These are phyloP conservation scores for Candida boleticola DNA, from an alignment of 805 yeast species.

Conservation along the genomic window DNA sequence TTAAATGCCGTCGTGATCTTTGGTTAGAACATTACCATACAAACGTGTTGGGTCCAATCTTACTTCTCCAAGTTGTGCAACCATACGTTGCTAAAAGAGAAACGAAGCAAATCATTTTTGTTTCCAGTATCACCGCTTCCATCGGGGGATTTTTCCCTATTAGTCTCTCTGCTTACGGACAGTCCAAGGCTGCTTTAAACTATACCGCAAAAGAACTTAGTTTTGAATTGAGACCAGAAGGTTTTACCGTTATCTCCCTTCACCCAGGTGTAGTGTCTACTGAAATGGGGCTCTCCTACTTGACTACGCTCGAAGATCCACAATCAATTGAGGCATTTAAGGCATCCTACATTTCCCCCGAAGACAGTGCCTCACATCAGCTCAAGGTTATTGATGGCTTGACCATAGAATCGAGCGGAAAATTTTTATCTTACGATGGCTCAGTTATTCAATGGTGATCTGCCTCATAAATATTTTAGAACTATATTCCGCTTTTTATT, in stretches of 20 bases:
- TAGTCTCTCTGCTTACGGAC: constrained; percentile 27
- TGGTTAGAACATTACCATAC: constrained; percentile 15
- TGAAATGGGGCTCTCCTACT: constrained; percentile 26
- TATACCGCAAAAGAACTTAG: constrained; percentile 20
- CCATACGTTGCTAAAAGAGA: constrained; percentile 16
- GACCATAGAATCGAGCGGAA: constrained; percentile 9
- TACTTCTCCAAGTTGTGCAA: constrained; percentile 13
- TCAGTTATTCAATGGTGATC: constrained; percentile 1
- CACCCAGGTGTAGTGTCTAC: constrained; percentile 23
- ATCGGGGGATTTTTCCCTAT: constrained; percentile 14
- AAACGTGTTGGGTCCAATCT: constrained; percentile 23
- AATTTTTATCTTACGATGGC: constrained; percentile 14
- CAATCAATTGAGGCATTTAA: background rate
- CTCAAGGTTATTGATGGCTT: constrained; percentile 8
- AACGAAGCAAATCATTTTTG: constrained; percentile 21
- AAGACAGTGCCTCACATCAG: constrained; percentile 9
- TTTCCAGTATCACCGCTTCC: constrained; percentile 24
- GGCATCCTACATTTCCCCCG: constrained; percentile 10
- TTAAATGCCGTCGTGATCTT: constrained; percentile 16
- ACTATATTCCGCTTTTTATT: too few relatives aligned
- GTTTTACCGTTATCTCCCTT: constrained; percentile 21
- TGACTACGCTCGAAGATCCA: constrained; percentile 1
- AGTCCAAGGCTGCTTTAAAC: constrained; percentile 38
- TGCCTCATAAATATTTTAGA: too few relatives aligned
- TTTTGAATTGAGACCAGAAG: constrained; percentile 20